These are phyloP conservation scores for Sanghuangporus sanghuang DNA, from an alignment of 1,284 basidiomycete genomes.

Conservation along the genomic window DNA sequence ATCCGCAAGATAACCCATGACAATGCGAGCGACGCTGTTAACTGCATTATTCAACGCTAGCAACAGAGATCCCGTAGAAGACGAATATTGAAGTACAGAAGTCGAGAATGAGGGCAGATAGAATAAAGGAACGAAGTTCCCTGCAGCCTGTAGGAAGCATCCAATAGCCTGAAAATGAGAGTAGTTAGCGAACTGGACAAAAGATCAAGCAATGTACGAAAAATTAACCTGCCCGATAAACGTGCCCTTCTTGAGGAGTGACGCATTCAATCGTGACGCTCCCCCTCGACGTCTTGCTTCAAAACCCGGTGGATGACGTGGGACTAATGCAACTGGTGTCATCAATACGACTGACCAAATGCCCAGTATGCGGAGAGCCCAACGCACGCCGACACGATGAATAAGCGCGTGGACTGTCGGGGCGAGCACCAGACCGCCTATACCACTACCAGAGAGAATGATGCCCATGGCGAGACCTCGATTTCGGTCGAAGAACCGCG, in stretches of 20 bases:
- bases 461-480: slow-evolving; percentile 42
- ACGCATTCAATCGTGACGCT: slow-evolving; percentile 30
- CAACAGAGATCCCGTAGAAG: slow-evolving; percentile 34
- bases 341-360: slow-evolving; percentile 37
- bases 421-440: slow-evolving; percentile 41
- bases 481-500: slow-evolving; percentile 39
- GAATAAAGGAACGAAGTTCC: slow-evolving; percentile 40
- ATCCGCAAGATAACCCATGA: slow-evolving; percentile 40
- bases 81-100: slow-evolving; percentile 35
- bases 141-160: slow-evolving; percentile 40
- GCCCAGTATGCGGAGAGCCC: slow-evolving; percentile 35
- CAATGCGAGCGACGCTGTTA: slow-evolving; percentile 37
- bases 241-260: slow-evolving; percentile 35
- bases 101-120: slow-evolving; percentile 40
- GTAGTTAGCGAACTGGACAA: not conserved
- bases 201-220: not conserved
- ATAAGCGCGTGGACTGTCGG: slow-evolving; percentile 36
- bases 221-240: slow-evolving; percentile 37
- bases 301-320: slow-evolving; percentile 27
- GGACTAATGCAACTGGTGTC: slow-evolving; percentile 33
- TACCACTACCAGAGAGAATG: slow-evolving; percentile 37
- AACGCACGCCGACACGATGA: slow-evolving; percentile 31
- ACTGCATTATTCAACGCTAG: slow-evolving; percentile 39
- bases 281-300: slow-evolving; percentile 16
- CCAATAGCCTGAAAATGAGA: slow-evolving; percentile 30